phyloP scores from a whole-genome alignment of 805 yeast genomes.

The Lipomyces starkeyi region DNA sequence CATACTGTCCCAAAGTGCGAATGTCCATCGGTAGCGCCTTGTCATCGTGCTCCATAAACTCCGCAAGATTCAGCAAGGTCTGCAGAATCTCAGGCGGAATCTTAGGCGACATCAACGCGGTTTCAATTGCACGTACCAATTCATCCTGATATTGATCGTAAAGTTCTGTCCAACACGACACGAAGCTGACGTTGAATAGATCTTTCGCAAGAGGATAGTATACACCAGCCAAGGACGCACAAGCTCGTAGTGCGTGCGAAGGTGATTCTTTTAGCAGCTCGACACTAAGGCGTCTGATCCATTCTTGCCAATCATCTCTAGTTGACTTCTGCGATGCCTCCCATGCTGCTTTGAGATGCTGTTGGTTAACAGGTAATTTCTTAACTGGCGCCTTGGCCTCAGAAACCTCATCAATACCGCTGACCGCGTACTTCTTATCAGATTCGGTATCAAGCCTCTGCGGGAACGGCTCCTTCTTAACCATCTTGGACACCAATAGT shows the following conservation, averaged over 20 bases:
- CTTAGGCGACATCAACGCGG: conserved; percentile 86
- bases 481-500: conserved; percentile 74
- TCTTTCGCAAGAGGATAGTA: conserved; percentile 89
- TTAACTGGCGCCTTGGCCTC: conserved; percentile 72
- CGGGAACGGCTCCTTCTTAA: conserved; percentile 87
- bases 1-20: conserved; percentile 88
- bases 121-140: conserved; percentile 79
- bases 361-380: conserved; percentile 73
- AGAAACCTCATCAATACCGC: conserved; percentile 55
- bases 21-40: conserved; percentile 90
- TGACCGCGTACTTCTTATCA: conserved; percentile 62
- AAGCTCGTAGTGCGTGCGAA: conserved; percentile 90
- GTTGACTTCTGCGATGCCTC: conserved; percentile 88
- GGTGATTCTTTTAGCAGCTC: conserved; percentile 91
- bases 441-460: conserved; percentile 63
- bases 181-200: conserved; percentile 90
- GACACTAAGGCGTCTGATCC: conserved; percentile 87
- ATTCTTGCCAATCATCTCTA: conserved; percentile 96
- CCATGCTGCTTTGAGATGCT: conserved; percentile 80
- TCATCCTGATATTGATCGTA: conserved; percentile 90
- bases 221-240: conserved; percentile 85
- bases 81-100: conserved; percentile 97
- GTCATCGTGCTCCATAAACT: conserved; percentile 97
- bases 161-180: conserved; percentile 93
- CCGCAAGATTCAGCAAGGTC: conserved; percentile 85